Base-by-base conservation (phyloP, 495 filamentous ascomycete species). In the Cercophora scortea region DNA sequence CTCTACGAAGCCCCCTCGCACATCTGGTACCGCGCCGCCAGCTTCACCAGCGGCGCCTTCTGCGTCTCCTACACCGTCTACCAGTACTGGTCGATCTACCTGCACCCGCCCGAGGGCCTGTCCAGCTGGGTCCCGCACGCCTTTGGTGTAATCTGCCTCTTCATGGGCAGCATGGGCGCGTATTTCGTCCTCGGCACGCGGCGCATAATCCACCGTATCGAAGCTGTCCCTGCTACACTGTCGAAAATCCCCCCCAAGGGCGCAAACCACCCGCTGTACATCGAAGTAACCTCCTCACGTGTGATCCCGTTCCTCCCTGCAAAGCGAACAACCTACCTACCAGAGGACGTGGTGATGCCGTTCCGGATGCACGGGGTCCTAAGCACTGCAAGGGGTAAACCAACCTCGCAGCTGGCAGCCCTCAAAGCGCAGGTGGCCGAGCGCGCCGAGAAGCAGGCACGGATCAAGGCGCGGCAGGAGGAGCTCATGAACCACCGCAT, bases 1-100 rank as follows among this genome's bases (percentile, higher is more conserved):
- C 67, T 88, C 34, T 89, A 83, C 70, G 69, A 81, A 52, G 75
- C 79, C 0, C 81, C 76, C 5, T 82, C 83, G 5, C 82, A 88
- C 55, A 72, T 74, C 49, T 66, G 71, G 57, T 86, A 80, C 65
- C 63, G 80, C 35, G 49, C 78, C 40, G 76, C 78, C 36, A 77
- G 78, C 60, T 83, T 85, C 60, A 61, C 67, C 36, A 68, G 80
- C 13, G 72, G 73, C 6, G 54, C 68, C 18, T 83, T 82, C 62
- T 85, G 80, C 66, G 71, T 85, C 49, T 60, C 67, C 12, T 83
- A 80, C 55, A 71, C 80, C 10, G 70, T 69, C 50, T 79, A 74
- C 60, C 76, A 82, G 57, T 80, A 78, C 46, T 77, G 76, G 57
- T 32, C 62, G 42, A 65, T 71, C 34, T 69, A 71, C 47, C 62